phyloP scores from a whole-genome alignment of 768 basidiomycete species.

The Boletus coccyginus region DNA sequence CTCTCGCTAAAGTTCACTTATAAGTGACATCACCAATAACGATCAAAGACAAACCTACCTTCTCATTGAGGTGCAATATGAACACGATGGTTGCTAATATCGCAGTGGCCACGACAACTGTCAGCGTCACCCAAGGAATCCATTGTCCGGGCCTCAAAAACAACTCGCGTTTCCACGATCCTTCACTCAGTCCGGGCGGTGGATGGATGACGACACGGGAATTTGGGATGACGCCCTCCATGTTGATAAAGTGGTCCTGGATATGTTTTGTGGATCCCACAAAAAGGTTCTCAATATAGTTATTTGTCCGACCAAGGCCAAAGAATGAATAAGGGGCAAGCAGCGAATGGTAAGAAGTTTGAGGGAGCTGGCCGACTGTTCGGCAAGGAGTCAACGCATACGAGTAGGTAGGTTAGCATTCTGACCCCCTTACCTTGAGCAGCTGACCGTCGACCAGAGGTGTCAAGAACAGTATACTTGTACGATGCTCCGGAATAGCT shows the following conservation, averaged over 20 bases:
- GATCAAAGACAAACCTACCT: constrained; percentile 49
- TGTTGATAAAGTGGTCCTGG: constrained; percentile 75
- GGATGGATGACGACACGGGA: constrained; percentile 96
- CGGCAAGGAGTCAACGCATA: constrained; percentile 1
- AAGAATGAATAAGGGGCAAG: constrained; percentile 94
- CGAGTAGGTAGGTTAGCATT: not conserved
- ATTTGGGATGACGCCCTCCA: constrained; percentile 98
- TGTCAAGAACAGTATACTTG: constrained; percentile 96
- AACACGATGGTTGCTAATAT: constrained; percentile 81
- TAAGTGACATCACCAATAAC: constrained; percentile 3
- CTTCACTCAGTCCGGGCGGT: constrained; percentile 48
- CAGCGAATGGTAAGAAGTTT: constrained; percentile 88
- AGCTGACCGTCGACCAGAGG: constrained; percentile 81
- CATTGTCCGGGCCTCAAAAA: constrained; percentile 94
- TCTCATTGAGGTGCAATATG: constrained; percentile 87
- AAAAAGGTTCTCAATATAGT: constrained; percentile 98
- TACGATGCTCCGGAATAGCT: constrained; percentile 94
- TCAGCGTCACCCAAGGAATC: constrained; percentile 97
- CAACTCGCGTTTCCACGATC: constrained; percentile 79
- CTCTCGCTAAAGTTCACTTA: constrained; percentile 60
- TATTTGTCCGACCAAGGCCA: constrained; percentile 96
- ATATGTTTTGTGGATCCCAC: constrained; percentile 85
- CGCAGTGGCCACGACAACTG: constrained; percentile 69
- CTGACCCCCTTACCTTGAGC: constrained; percentile 64
- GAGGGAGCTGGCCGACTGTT: constrained; percentile 87